These are phyloP conservation scores for Quercus variabilis DNA, from an alignment of 306 rosid species.

Conservation along the genomic window DNA sequence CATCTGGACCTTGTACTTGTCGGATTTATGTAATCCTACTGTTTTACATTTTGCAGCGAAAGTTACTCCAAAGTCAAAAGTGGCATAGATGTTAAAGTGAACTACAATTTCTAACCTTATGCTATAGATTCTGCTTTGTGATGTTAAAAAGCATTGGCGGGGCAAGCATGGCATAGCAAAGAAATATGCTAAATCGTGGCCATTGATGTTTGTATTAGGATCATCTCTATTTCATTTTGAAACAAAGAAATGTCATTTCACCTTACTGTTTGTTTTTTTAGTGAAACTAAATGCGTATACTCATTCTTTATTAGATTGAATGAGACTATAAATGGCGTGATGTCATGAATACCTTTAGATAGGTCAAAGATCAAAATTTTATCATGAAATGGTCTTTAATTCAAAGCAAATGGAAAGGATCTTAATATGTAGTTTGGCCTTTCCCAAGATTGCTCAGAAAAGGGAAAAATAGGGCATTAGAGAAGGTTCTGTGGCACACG, in stretches of 20 bases:
- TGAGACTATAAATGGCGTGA: no score
- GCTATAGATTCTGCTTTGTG: not conserved
- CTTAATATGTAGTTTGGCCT: not conserved
- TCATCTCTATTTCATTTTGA: no score
- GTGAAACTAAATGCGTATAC: no score
- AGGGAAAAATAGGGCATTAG: not conserved
- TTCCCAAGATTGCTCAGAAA: not conserved
- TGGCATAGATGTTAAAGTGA: not conserved
- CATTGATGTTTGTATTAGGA: not conserved
- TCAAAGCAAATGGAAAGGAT: no score
- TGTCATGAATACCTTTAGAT: no score
- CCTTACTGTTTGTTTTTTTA: no score
- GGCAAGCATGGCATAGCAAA: not conserved
- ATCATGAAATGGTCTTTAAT: no score
- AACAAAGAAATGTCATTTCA: no score
- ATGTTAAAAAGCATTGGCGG: not conserved
- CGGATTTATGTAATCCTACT: not conserved
- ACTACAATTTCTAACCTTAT: not conserved
- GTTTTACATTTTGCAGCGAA: not conserved
- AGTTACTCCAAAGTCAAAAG: not conserved
- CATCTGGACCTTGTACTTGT: not conserved
- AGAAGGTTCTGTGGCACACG: not conserved
- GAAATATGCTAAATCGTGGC: not conserved
- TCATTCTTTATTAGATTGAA: no score
- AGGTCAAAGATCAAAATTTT: no score